Percentiles rank a stretch among this genome's conserved stretches.
Evolutionary conservation across 2,329 filamentous ascomycete genomes (phyloP).

Genomic region (Pseudocercospora macadamiae): DNA sequence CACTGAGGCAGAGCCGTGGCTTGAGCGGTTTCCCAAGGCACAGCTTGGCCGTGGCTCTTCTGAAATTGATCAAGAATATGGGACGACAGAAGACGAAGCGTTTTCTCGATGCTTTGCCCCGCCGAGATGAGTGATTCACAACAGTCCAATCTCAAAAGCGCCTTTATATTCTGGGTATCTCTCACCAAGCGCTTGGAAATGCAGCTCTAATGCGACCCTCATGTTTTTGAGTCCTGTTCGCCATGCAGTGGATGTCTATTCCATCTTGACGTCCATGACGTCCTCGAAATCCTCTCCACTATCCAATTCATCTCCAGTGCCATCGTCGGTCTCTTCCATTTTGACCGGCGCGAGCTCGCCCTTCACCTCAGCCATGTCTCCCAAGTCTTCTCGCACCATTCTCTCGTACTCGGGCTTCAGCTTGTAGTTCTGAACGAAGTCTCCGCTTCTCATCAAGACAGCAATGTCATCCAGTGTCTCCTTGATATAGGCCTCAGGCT

Average conservation of each 20-base stretch:
- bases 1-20: no score
- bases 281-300: constrained; percentile 58
- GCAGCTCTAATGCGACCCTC: background rate
- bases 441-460: constrained; percentile 77
- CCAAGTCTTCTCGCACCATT: constrained; percentile 56
- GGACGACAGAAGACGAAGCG: no score
- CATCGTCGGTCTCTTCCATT: constrained; percentile 46
- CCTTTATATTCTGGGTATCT: background rate
- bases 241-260: background rate
- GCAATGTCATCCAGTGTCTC: constrained; percentile 82
- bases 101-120: no score
- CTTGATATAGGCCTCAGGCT: constrained; percentile 92
- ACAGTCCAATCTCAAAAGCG: no score
- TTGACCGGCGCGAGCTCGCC: constrained; percentile 49
- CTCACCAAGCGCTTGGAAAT: background rate
- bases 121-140: no score
- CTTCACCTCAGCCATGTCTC: constrained; percentile 50
- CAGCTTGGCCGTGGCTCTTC: no score
- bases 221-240: background rate
- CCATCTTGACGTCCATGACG: constrained; percentile 35
- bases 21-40: no score
- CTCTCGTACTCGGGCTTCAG: constrained; percentile 71
- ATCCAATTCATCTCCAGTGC: constrained; percentile 42
- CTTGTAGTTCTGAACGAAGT: constrained; percentile 84
- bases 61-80: no score